These are phyloP conservation scores for Fonsecaea nubica DNA, from an alignment of 2,329 filamentous ascomycete species.

Conservation along the genomic window DNA sequence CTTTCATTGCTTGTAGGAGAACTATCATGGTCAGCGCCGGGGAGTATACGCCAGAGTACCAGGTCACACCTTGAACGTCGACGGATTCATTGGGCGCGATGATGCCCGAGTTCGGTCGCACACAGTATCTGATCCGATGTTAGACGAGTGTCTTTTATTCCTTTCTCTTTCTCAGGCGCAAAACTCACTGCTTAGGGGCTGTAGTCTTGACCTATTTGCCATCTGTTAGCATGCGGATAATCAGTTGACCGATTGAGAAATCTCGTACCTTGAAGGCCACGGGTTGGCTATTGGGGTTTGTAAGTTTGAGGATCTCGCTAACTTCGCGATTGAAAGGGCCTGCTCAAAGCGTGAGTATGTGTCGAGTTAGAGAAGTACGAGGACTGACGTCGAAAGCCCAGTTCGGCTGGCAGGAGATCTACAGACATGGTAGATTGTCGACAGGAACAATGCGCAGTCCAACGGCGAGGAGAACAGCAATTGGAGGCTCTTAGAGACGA, in stretches of 20 bases:
- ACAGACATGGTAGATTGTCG: constrained; percentile 76
- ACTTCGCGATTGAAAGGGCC: constrained; percentile 70
- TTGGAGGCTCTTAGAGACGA: constrained; percentile 19
- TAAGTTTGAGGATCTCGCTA: constrained; percentile 65
- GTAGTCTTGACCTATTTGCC: constrained; percentile 88
- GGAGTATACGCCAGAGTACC: not conserved
- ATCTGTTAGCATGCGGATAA: constrained; percentile 26
- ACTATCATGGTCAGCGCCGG: constrained; percentile 60
- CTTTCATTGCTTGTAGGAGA: constrained; percentile 96
- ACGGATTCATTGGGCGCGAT: constrained; percentile 90
- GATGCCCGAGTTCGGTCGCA: constrained; percentile 93
- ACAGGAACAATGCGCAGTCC: constrained; percentile 11
- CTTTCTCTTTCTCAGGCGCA: not conserved
- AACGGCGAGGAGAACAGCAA: constrained; percentile 11
- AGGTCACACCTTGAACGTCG: constrained; percentile 79
- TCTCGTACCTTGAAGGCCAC: constrained; percentile 66
- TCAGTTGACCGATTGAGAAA: constrained; percentile 5
- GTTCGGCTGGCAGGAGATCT: constrained; percentile 87
- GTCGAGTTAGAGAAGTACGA: constrained; percentile 25
- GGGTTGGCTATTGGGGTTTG: constrained; percentile 63
- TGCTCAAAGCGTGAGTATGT: constrained; percentile 45
- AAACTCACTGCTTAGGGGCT: constrained; percentile 91
- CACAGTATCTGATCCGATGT: constrained; percentile 77
- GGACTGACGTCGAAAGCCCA: constrained; percentile 82
- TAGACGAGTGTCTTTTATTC: constrained; percentile 36